A percentile compares a stretch with the other conserved stretches of the same genome.
These are phyloP conservation scores for Neofusicoccum ribis DNA, from an alignment of 2,329 filamentous ascomycete species.

Conservation along the genomic window DNA sequence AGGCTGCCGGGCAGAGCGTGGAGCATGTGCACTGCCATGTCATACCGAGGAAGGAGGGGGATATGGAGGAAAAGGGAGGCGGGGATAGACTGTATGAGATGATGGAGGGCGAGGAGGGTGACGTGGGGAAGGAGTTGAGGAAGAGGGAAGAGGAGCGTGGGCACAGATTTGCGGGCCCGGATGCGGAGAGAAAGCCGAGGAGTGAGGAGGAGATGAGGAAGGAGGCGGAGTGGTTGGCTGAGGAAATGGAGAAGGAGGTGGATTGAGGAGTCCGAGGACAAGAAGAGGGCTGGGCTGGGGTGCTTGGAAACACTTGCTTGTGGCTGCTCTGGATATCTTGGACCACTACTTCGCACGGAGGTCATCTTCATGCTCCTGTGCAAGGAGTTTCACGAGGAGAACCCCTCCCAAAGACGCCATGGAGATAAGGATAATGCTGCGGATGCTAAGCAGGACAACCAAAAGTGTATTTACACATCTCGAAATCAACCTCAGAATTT, in stretches of 20 bases:
- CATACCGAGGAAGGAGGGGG: constrained; percentile 68
- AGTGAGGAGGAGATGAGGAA: constrained; percentile 72
- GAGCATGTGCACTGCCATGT: constrained; percentile 92
- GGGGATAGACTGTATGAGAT: constrained; percentile 78
- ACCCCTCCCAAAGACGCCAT: no score
- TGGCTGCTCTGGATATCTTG: no score
- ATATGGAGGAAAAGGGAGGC: constrained; percentile 58
- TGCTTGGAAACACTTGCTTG: neutral
- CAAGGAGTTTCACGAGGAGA: no score
- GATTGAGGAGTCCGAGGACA: neutral
- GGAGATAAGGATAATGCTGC: no score
- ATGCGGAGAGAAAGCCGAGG: constrained; percentile 68
- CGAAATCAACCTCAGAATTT: no score
- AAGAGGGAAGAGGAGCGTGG: constrained; percentile 50
- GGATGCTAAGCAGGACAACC: no score
- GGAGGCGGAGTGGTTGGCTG: constrained; percentile 70
- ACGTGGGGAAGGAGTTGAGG: constrained; percentile 71
- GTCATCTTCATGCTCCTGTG: no score
- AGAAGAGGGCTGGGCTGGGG: neutral
- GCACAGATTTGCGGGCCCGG: constrained; percentile 67
- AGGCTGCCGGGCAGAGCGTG: constrained; percentile 89
- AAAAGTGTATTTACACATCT: neutral
- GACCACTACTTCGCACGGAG: no score
- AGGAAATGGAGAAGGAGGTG: constrained; percentile 51
- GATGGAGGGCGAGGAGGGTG: constrained; percentile 82